Base-by-base conservation (phyloP, 2,329 filamentous ascomycete genomes). In the Fusarium oxysporum region DNA sequence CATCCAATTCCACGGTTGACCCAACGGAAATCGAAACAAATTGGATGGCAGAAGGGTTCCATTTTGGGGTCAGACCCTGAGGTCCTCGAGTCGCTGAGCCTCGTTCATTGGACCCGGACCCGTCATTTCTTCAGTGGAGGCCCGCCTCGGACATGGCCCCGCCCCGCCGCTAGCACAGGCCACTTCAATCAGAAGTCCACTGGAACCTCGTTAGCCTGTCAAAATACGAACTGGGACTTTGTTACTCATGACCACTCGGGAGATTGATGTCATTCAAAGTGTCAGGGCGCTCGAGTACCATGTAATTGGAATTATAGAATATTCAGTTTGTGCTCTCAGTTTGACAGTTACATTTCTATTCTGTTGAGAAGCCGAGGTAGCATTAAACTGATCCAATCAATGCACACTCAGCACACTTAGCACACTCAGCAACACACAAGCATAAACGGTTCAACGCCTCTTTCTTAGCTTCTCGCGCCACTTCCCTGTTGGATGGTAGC, bases 241-340 rank as follows among this genome's bases (percentile, higher is more conserved):
- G 21, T 38, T 30, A 40, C 45, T 62, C 54, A 28, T 68, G 64
- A 68, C 37, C 47, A 55, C 28, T 35, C 16, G 48, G 32, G 54
- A 71, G 32, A 71, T 71, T 73, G 71, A 74, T 71, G 71, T 73
- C 71, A 73, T 73, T 65, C 51, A 68, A 40, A 30, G 23, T 33
- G 43, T 23, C 43, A 40, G 44, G 37, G 57, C 19, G 32, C 40
- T 28, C 33, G 50, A 54, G 23, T 54, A 28, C 33, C 50, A 28
- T 28, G 13, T n/a, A 17, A 54, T 28, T 54, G 19, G 23, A 40
- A n/a, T 54, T 33, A 33, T 53, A 25, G 17, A n/a, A 21, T 25
- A 38, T n/a, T 28, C 19, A 50, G 23, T 50, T 13, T 53, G 33
- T 40, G 50, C 33, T n/a, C 14, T 16, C 14, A 16, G 23, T 17